phyloP scores from a whole-genome alignment of 2,329 filamentous ascomycete genomes.

The Ascochyta rabiei region DNA sequence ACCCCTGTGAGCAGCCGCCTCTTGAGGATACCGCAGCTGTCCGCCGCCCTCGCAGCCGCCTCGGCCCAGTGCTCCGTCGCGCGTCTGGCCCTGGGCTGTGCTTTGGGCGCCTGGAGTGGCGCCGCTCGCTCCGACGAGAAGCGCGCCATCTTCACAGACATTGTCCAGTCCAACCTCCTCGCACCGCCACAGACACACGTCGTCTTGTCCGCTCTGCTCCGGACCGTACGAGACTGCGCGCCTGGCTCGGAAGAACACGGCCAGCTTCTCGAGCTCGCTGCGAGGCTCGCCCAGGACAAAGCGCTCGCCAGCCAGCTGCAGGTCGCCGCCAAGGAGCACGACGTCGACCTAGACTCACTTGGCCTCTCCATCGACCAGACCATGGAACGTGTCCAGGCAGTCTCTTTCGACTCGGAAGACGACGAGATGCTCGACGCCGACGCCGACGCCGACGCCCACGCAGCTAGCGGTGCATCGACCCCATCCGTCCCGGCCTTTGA shows the following conservation, averaged over 20 bases:
- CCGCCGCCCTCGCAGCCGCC: conserved; percentile 65
- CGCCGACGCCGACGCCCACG: conserved; percentile 56
- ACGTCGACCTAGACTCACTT: conserved; percentile 71
- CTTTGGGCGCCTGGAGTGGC: conserved; percentile 52
- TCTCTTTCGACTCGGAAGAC: conserved; percentile 50
- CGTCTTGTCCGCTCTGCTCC: conserved; percentile 68
- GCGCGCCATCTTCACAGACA: conserved; percentile 61
- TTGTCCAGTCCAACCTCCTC: conserved; percentile 66
- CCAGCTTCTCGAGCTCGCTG: conserved; percentile 41
- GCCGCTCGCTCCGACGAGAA: conserved; percentile 28
- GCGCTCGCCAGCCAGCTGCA: conserved; percentile 64
- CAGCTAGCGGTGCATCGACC: conserved; percentile 41
- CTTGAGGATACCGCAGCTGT: conserved; percentile 66
- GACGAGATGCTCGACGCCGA: conserved; percentile 58
- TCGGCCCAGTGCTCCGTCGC: conserved; percentile 70
- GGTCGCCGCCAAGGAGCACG: conserved; percentile 68
- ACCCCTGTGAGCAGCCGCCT: conserved; percentile 72
- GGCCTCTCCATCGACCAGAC: conserved; percentile 48
- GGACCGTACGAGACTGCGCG: conserved; percentile 51
- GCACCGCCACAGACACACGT: conserved; percentile 68
- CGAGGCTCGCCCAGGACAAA: conserved; percentile 38
- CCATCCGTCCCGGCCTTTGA: conserved; percentile 34
- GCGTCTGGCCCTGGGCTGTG: conserved; percentile 74
- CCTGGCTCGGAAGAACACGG: conserved; percentile 38
- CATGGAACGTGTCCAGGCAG: conserved; percentile 20